Percentiles rank a stretch among this genome's conserved stretches.
These are phyloP conservation scores for Trichoderma erinaceum DNA, from an alignment of 495 filamentous ascomycete species.

Conservation along the genomic window DNA sequence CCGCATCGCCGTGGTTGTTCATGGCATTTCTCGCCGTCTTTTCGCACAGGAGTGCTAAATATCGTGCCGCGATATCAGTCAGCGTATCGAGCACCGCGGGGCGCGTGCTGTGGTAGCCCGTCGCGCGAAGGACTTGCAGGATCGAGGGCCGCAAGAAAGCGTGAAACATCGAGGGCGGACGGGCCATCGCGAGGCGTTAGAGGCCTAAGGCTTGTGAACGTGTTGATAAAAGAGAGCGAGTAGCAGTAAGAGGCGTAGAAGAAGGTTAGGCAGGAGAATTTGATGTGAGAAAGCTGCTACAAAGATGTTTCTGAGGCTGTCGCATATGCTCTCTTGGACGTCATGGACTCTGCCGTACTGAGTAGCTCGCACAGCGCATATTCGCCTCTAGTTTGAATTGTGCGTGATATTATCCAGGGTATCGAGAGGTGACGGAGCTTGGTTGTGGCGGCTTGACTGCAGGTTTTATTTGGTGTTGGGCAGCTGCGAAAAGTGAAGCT, in stretches of 20 bases:
- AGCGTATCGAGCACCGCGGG: slow-evolving; percentile 73
- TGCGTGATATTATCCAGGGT: background rate
- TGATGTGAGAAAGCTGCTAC: background rate
- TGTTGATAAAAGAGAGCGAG: background rate
- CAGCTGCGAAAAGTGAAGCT: background rate
- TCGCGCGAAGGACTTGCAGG: slow-evolving; percentile 79
- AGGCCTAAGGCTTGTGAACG: background rate
- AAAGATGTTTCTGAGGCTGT: background rate
- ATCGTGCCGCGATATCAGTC: slow-evolving; percentile 66
- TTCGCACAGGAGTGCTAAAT: slow-evolving; percentile 62
- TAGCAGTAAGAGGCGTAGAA: background rate
- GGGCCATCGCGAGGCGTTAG: slow-evolving; percentile 29
- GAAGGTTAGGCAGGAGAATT: background rate
- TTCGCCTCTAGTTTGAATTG: background rate
- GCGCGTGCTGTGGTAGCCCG: slow-evolving; percentile 71
- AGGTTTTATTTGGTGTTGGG: background rate
- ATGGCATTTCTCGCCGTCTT: slow-evolving; percentile 55
- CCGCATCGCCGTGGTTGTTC: slow-evolving; percentile 33
- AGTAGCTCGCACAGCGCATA: slow-evolving; percentile 6
- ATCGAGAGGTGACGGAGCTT: background rate
- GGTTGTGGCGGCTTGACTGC: background rate
- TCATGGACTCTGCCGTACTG: slow-evolving; percentile 2
- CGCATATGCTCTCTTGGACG: slow-evolving; percentile 2
- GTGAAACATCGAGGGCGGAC: slow-evolving; percentile 53
- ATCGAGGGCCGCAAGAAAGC: slow-evolving; percentile 74